phyloP scores from a whole-genome alignment of 257 asterid genomes.

The Solanum dulcamara region DNA sequence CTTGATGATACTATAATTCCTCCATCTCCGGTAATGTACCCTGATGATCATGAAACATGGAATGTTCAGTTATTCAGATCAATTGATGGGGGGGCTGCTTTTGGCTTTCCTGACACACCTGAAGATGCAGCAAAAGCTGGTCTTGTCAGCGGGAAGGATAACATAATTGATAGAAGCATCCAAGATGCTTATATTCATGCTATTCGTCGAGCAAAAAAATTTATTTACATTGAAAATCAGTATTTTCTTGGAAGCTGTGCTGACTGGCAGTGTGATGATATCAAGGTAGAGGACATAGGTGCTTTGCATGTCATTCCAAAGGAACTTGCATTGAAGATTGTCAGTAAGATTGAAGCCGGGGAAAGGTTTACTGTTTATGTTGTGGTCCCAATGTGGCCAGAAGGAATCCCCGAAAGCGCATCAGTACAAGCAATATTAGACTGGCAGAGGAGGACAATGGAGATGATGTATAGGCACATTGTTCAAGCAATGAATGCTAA shows the following conservation, averaged over 20 bases:
- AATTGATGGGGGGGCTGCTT: conserved; percentile 77
- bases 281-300: conserved; percentile 59
- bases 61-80: conserved; percentile 73
- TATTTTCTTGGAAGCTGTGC: conserved; percentile 69
- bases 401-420: conserved; percentile 80
- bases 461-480: conserved; percentile 77
- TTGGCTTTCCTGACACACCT: conserved; percentile 77
- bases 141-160: conserved; percentile 82
- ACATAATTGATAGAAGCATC: conserved; percentile 71
- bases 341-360: conserved; percentile 69
- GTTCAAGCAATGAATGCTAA: conserved; percentile 46
- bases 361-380: conserved; percentile 66
- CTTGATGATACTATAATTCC: conserved; percentile 46
- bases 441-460: conserved; percentile 80
- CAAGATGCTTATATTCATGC: conserved; percentile 89
- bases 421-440: conserved; percentile 88
- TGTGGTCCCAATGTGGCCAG: conserved; percentile 93
- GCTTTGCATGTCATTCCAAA: conserved; percentile 69
- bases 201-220: conserved; percentile 68
- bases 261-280: conserved; percentile 50
- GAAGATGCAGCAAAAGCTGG: conserved; percentile 80
- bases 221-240: conserved; percentile 75
- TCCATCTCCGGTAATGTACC: conserved; percentile 69
- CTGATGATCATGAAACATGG: conserved; percentile 69
- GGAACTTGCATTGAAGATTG: conserved; percentile 71